Evolutionary conservation across 306 rosid species (phyloP), one percentile per base, ranked within the genome.

Genomic region (Quercus rubra): DNA sequence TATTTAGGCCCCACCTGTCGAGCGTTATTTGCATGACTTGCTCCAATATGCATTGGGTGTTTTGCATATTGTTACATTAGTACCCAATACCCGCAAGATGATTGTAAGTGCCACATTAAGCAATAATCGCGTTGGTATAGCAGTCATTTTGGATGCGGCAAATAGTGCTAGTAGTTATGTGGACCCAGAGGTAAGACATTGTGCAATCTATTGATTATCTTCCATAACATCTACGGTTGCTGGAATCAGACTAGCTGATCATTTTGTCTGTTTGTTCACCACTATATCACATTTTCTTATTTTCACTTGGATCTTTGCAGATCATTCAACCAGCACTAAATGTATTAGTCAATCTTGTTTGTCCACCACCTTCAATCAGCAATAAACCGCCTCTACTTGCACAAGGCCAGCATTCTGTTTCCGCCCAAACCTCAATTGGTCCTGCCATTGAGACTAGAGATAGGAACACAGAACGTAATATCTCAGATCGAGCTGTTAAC

Each of bases 301-400:
- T 49, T 71, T 70, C 25, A 2, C 72, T 76, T 83, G 72, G 82
- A 58, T 66, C 52, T 89, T 78, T 84, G 80, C 97, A 96, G 99
- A 96, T 96, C 80, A 96, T 93, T 81, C 99, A 93, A 70, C 96
- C 99, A 3, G 98, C 99, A 41, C 74, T 96, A 71, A 93, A 91
- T 87, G 98, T 96, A 80, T 81, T 96, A 63, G 97, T 91, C 84
- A 96, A 96, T 80, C 98, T 96, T 73, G 99, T 93, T 66, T 96
- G 99, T 57, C 98, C 99, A 64, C 98, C 99, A 38, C 99, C 99
- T 78, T 93, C 99, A 75, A 91, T 96, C 87, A 93, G 99, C 84
- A 91, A 89, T 81, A 96, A 91, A 81, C 96, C 98, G 2, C 79
- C 95, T 70, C 63, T 86, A 73, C 78, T 70, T 77, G 58, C 88